Percentiles rank a stretch among this genome's conserved stretches.
Evolutionary conservation across 2,329 filamentous ascomycete species (phyloP).

Genomic region (Trichoderma sp.): DNA sequence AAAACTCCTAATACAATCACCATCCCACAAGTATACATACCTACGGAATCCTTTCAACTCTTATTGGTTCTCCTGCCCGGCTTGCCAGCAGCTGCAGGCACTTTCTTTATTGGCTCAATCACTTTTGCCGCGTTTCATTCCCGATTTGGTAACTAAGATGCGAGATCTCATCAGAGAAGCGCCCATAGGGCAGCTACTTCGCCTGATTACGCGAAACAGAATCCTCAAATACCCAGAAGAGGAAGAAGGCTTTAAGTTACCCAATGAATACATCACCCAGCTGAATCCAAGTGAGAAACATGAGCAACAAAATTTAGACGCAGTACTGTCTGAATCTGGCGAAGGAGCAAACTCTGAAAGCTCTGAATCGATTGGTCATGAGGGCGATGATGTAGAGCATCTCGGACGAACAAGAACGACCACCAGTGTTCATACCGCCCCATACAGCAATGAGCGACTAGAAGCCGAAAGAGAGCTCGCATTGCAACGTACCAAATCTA

Average conservation of each 20-base stretch:
- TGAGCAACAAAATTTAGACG: not conserved
- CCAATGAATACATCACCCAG: not conserved
- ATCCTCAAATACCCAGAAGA: slow-evolving; percentile 1
- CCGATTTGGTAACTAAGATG: not conserved
- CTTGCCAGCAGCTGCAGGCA: not conserved
- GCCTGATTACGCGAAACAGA: not conserved
- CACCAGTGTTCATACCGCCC: not conserved
- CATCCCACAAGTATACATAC: not conserved
- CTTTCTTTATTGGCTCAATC: not conserved
- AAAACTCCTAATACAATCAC: not conserved
- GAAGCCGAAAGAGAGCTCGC: not conserved
- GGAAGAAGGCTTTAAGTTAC: not conserved
- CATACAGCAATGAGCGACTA: not conserved
- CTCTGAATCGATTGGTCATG: not conserved
- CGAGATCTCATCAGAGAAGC: not conserved
- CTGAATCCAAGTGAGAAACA: not conserved
- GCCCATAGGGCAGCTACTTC: not conserved
- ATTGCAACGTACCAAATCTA: not conserved
- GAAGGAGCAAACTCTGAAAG: not conserved
- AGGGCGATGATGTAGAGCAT: not conserved
- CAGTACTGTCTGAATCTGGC: not conserved
- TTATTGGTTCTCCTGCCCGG: not conserved
- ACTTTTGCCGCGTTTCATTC: not conserved
- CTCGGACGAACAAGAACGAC: not conserved
- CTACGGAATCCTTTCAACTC: not conserved